Evolutionary conservation across 768 basidiomycete genomes (phyloP).

Genomic region (Mycena kentingensis): DNA sequence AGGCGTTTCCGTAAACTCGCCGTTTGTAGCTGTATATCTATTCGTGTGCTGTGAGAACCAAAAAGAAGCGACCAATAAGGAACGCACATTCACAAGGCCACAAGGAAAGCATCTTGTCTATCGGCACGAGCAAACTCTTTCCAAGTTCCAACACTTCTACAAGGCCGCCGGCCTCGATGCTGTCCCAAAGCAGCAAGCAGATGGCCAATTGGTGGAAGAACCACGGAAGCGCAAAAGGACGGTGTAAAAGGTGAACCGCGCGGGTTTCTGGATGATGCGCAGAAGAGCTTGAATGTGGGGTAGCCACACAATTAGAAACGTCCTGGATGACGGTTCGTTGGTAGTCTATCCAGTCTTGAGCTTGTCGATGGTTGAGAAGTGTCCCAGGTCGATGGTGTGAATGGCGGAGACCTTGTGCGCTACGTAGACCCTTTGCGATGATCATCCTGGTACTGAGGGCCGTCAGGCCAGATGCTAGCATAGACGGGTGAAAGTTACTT

Average conservation of each 20-base stretch:
- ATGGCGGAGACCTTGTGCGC: slow-evolving; percentile 13
- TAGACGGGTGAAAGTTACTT: slow-evolving; percentile 40
- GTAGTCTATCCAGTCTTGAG: slow-evolving; percentile 15
- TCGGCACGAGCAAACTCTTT: neutral
- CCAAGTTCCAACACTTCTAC: neutral
- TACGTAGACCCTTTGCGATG: slow-evolving; percentile 41
- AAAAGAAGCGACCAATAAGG: neutral
- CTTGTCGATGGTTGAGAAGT: slow-evolving; percentile 17
- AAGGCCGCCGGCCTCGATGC: neutral
- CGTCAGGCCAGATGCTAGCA: slow-evolving; percentile 4
- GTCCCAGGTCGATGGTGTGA: slow-evolving; percentile 8
- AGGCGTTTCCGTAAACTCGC: no score
- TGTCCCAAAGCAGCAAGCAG: neutral
- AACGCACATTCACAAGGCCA: slow-evolving; percentile 1
- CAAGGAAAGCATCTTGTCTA: neutral
- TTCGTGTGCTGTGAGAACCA: no score
- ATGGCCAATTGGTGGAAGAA: slow-evolving; percentile 1
- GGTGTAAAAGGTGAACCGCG: neutral
- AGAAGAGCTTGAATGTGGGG: no score
- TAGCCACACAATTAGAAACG: neutral
- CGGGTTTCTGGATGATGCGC: neutral
- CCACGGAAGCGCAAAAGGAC: slow-evolving; percentile 1
- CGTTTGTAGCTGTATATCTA: no score
- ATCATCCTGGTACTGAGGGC: slow-evolving; percentile 46
- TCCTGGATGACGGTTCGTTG: neutral